A percentile compares a stretch with the other conserved stretches of the same genome.
Evolutionary conservation across 495 filamentous ascomycete species (phyloP).

Genomic region (Cercophora newfieldiana): DNA sequence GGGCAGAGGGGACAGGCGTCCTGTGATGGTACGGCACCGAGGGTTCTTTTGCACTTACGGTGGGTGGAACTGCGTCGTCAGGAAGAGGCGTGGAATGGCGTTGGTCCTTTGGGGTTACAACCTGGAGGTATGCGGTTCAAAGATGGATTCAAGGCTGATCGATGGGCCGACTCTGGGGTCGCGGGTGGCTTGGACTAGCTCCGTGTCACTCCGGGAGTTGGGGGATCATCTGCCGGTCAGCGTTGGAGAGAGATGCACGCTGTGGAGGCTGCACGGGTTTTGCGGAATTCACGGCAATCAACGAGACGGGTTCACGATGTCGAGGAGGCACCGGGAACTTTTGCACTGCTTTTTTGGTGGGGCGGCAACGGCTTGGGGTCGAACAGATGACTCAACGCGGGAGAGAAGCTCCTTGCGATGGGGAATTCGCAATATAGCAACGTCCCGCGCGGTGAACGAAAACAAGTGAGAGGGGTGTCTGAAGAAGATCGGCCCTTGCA

Average conservation of each 20-base stretch:
- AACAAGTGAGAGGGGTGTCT: too few relatives aligned
- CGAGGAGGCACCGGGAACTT: not conserved
- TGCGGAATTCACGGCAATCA: not conserved
- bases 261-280: not conserved
- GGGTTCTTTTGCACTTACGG: not conserved
- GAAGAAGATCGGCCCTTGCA: too few relatives aligned
- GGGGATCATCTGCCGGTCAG: not conserved
- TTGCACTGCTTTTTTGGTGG: not conserved
- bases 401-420: not conserved
- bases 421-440: not conserved
- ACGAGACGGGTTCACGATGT: not conserved
- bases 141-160: not conserved
- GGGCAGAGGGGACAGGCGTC: not conserved
- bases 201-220: slow-evolving; percentile 10
- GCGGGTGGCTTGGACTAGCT: slow-evolving; percentile 4
- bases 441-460: too few relatives aligned
- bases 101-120: not conserved
- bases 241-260: not conserved
- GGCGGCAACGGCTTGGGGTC: not conserved
- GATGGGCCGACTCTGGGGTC: not conserved
- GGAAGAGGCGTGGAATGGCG: not conserved
- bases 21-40: not conserved
- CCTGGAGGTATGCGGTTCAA: not conserved
- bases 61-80: not conserved
- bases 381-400: not conserved